Base-by-base conservation (phyloP, 306 rosid species). In the Calophaca sinica region DNA sequence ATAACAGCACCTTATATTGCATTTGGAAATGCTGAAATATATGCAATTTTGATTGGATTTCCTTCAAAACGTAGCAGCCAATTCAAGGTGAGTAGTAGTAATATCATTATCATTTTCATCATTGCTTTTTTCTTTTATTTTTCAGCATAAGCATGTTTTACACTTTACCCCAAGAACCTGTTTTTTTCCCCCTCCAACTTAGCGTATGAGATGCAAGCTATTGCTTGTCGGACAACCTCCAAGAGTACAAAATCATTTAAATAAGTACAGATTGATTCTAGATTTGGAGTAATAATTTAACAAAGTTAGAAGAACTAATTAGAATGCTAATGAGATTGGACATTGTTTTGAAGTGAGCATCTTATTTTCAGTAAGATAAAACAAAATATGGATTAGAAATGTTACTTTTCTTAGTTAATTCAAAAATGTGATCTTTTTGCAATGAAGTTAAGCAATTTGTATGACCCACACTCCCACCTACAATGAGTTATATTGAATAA, bases 131-230 rank as follows among this genome's bases (percentile, higher is more conserved):
- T n/a, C n/a, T n/a, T n/a, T n/a, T n/a, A n/a, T n/a, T n/a, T n/a
- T n/a, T n/a, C n/a, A n/a, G n/a, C n/a, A n/a, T n/a, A n/a, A n/a
- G n/a, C n/a, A n/a, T n/a, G n/a, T n/a, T n/a, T n/a, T n/a, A n/a
- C n/a, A n/a, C n/a, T n/a, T 80, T 69, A 77, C 75, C 68, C 57
- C 35, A 76, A 72, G 84, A 80, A 80, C 67, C 80, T 67, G 29
- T 46, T 62, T 76, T 76, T 68, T 48, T 58, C n/a, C n/a, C n/a
- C 53, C 66, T 77, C 78, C 78, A 76, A 82, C 62, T 62, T 57
- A 58, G 58, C 26, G 80, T 59, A 71, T 80, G 63, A 80, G 59
- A 49, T 68, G 74, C 33, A 84, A 84, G 77, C 67, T 59, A 76
- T 70, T 66, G 53, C 74, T 74, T 81, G 75, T 49, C 75, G 79